A percentile compares a stretch with the other conserved stretches of the same genome.
Evolutionary conservation across 2,329 filamentous ascomycete species (phyloP).

Genomic region (Zarea fungicola): DNA sequence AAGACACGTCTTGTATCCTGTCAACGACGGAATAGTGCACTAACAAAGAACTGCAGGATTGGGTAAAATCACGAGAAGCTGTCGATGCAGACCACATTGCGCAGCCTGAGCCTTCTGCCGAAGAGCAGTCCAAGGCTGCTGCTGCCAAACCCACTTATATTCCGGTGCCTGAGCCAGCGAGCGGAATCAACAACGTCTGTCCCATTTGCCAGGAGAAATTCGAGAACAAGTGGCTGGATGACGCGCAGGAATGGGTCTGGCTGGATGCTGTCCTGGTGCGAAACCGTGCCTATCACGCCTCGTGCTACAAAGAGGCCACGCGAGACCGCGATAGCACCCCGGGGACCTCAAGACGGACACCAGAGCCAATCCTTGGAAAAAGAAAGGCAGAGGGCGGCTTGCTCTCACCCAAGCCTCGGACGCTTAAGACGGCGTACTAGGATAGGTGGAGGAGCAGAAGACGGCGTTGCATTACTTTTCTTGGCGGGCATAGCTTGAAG

Average conservation of each 20-base stretch:
- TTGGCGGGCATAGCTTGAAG: background rate
- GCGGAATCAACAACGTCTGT: slow-evolving; percentile 71
- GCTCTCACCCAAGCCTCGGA: slow-evolving; percentile 31
- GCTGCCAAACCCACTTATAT: slow-evolving; percentile 67
- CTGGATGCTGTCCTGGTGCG: slow-evolving; percentile 78
- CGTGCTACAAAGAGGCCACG: slow-evolving; percentile 78
- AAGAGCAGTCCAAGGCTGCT: slow-evolving; percentile 38
- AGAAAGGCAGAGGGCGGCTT: slow-evolving; percentile 64
- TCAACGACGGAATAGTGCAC: slow-evolving; percentile 6
- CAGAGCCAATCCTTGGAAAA: slow-evolving; percentile 65
- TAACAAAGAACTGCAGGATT: slow-evolving; percentile 56
- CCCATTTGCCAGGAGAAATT: slow-evolving; percentile 96
- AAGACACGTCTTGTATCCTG: slow-evolving; percentile 28
- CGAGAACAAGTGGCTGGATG: slow-evolving; percentile 85
- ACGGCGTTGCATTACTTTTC: background rate
- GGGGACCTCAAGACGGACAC: slow-evolving; percentile 42
- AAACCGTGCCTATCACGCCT: slow-evolving; percentile 79
- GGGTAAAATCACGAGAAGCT: slow-evolving; percentile 78
- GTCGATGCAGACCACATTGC: slow-evolving; percentile 58
- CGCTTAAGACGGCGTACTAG: slow-evolving; percentile 11
- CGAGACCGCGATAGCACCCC: slow-evolving; percentile 53
- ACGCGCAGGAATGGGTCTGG: slow-evolving; percentile 96
- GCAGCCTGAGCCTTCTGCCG: slow-evolving; percentile 31
- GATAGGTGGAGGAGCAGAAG: background rate
- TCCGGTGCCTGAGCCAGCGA: slow-evolving; percentile 73